Evolutionary conservation across 495 filamentous ascomycete genomes (phyloP).

Genomic region (Articulospora tetracladia): DNA sequence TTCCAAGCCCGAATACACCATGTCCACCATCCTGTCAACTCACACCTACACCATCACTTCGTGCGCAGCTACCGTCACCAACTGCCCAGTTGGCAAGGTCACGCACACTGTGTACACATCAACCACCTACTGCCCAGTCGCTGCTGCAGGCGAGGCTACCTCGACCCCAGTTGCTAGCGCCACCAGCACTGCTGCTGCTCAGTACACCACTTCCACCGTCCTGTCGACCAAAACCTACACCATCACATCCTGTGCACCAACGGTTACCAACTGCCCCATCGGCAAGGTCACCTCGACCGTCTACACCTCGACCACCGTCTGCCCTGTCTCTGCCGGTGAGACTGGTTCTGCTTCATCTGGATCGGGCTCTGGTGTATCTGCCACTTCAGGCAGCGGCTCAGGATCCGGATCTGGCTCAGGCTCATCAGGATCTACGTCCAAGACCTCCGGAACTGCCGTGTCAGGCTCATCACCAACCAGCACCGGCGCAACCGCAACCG

Average conservation of each 20-base stretch:
- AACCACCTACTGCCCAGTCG: constrained; percentile 1
- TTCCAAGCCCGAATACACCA: neutral
- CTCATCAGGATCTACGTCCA: neutral
- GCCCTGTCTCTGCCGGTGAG: constrained; percentile 4
- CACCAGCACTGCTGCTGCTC: neutral
- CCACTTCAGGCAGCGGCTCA: neutral
- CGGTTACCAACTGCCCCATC: constrained; percentile 54
- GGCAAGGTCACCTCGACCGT: constrained; percentile 26
- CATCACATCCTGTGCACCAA: constrained; percentile 49
- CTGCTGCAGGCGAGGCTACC: neutral
- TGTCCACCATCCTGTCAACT: neutral
- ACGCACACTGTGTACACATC: constrained; percentile 19
- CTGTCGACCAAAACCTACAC: neutral
- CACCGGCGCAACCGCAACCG: neutral
- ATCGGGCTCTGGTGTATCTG: neutral
- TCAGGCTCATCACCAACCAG: neutral
- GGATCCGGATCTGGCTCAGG: neutral
- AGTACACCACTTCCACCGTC: neutral
- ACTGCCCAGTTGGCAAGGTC: constrained; percentile 47
- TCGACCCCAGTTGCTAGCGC: neutral
- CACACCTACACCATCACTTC: constrained; percentile 43
- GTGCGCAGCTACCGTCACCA: constrained; percentile 47
- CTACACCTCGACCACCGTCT: constrained; percentile 16
- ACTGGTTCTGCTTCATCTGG: neutral
- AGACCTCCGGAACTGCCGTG: neutral